Percentiles rank a stretch among this genome's conserved stretches.
phyloP scores from a whole-genome alignment of 331 rosid species.

The Prunus yedoensis region DNA sequence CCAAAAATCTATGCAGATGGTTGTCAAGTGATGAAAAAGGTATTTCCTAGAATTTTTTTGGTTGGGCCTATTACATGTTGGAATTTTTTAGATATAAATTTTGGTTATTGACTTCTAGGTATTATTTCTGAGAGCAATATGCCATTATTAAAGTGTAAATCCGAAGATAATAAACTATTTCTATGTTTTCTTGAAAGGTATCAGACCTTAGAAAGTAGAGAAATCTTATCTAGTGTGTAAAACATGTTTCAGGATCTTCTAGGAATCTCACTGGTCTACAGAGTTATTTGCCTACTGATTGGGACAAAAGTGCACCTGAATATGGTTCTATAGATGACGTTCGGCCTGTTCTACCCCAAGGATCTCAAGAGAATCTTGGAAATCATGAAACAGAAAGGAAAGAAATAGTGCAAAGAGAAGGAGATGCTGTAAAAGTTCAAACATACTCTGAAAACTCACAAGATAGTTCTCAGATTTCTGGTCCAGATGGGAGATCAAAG shows the following conservation, averaged over 20 bases:
- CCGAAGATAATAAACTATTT: constrained; percentile 19
- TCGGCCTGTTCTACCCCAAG: constrained; percentile 31
- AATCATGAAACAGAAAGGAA: constrained; percentile 35
- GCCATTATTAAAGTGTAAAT: constrained; percentile 24
- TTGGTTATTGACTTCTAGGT: too few species aligned
- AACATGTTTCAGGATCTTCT: constrained; percentile 34
- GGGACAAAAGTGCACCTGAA: constrained; percentile 34
- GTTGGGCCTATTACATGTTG: too few species aligned
- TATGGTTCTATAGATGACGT: constrained; percentile 37
- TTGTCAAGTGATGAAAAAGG: constrained; percentile 31
- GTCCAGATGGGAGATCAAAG: constrained; percentile 61
- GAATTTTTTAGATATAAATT: too few species aligned
- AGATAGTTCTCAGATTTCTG: constrained; percentile 80
- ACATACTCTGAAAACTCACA: constrained; percentile 34
- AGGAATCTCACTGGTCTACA: constrained; percentile 24
- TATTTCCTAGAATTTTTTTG: too few species aligned
- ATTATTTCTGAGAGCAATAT: constrained; percentile 15
- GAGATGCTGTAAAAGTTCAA: constrained; percentile 38
- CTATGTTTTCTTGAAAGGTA: neutral
- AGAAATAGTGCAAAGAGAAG: constrained; percentile 25
- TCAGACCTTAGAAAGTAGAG: neutral
- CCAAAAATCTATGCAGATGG: constrained; percentile 59
- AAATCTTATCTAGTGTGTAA: constrained; percentile 1
- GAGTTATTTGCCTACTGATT: constrained; percentile 33
- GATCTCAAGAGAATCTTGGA: constrained; percentile 16